These are phyloP conservation scores for Cyclotella kingstonii DNA, from an alignment of 108 stramenopile genomes.

Conservation along the genomic window DNA sequence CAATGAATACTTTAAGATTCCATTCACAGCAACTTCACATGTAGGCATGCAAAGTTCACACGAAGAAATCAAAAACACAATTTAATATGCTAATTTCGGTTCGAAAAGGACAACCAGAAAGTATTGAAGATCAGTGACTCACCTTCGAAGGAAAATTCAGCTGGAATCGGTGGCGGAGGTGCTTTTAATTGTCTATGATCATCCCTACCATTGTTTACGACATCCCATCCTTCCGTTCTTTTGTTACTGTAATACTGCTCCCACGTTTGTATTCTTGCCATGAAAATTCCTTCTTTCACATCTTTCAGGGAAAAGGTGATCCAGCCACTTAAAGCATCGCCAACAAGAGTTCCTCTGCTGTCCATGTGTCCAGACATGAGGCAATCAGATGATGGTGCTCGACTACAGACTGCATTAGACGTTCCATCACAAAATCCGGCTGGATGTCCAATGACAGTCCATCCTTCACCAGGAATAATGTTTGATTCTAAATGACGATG, in stretches of 20 bases:
- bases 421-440: slow-evolving; percentile 57
- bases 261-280: slow-evolving; percentile 36
- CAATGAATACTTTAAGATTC: slow-evolving; percentile 10
- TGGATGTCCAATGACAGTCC: slow-evolving; percentile 16
- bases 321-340: slow-evolving; percentile 55
- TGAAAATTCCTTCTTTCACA: slow-evolving; percentile 49
- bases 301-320: slow-evolving; percentile 37
- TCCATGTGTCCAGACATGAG: slow-evolving; percentile 51
- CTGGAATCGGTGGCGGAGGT: slow-evolving; percentile 14
- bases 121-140: too few species aligned
- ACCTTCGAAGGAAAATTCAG: slow-evolving; percentile 20
- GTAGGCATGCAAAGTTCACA: background rate
- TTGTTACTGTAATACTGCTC: slow-evolving; percentile 10
- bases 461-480: slow-evolving; percentile 48
- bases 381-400: slow-evolving; percentile 21
- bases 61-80: background rate
- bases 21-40: slow-evolving; percentile 44
- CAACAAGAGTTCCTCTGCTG: slow-evolving; percentile 13
- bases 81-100: too few species aligned
- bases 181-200: slow-evolving; percentile 24
- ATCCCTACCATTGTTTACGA: slow-evolving; percentile 24
- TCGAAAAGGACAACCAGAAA: too few species aligned
- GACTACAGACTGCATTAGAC: slow-evolving; percentile 35
- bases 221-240: slow-evolving; percentile 34
- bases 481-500: slow-evolving; percentile 4